Conservation (phyloP, 176 grass and related monocot species). For the Luzula sylvatica region DNA sequence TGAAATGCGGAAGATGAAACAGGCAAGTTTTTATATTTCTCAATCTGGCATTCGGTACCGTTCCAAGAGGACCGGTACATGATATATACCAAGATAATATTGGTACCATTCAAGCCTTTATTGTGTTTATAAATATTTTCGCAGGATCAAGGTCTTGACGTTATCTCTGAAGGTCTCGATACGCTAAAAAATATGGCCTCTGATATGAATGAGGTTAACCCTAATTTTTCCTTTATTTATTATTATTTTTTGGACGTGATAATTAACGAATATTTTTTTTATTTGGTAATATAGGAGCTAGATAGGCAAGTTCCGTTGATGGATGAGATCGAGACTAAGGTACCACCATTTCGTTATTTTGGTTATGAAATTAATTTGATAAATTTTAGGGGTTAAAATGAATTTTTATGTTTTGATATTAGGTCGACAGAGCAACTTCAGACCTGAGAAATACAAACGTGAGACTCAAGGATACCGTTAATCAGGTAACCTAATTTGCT, state of each 20-base stretch:
- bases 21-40: slow-evolving; percentile 26
- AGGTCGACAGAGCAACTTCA: slow-evolving; percentile 61
- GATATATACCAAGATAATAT: background rate
- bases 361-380: background rate
- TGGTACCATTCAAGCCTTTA: background rate
- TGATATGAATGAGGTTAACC: slow-evolving; percentile 87
- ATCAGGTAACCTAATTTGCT: slow-evolving; percentile 29
- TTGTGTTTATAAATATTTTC: background rate
- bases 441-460: slow-evolving; percentile 89
- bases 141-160: slow-evolving; percentile 86
- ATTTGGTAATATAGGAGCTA: slow-evolving; percentile 53
- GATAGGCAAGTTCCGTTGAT: slow-evolving; percentile 97
- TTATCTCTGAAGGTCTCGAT: slow-evolving; percentile 83
- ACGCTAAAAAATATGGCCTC: slow-evolving; percentile 88
- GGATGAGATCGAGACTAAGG: slow-evolving; percentile 98
- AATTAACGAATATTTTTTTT: background rate
- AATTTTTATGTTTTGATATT: background rate
- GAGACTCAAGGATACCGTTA: slow-evolving; percentile 72
- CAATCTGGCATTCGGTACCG: slow-evolving; percentile 9
- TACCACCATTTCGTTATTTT: slow-evolving; percentile 2
- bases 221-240: slow-evolving; percentile 9
- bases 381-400: background rate
- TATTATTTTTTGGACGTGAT: background rate
- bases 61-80: slow-evolving; percentile 13
- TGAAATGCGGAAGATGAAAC: slow-evolving; percentile 88